Percentiles rank a stretch among this genome's conserved stretches.
phyloP scores from a whole-genome alignment of 257 asterid species.

The Solanum bukasovii region DNA sequence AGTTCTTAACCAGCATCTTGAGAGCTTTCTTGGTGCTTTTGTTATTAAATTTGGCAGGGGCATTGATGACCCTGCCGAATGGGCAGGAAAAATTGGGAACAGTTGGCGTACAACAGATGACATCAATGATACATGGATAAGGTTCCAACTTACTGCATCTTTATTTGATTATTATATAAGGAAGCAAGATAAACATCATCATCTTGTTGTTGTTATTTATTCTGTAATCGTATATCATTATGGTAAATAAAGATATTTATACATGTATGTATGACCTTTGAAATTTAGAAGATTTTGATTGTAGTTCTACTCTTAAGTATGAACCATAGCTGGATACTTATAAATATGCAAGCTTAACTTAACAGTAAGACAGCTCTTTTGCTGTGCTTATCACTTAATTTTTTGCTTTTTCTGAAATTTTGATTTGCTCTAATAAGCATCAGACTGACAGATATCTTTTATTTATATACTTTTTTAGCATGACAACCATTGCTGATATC shows the following conservation, averaged over 20 bases:
- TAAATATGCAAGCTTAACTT: not conserved
- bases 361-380: not conserved
- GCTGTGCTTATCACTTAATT: not conserved
- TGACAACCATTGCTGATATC: conserved; percentile 85
- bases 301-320: not conserved
- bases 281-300: not conserved
- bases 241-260: not conserved
- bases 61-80: conserved; percentile 73
- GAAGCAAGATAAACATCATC: not conserved
- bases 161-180: not conserved
- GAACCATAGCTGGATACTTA: not conserved
- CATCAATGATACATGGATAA: conserved; percentile 94
- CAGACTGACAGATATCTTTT: not conserved
- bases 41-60: conserved; percentile 48
- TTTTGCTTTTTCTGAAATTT: not conserved
- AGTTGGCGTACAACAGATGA: conserved; percentile 97
- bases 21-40: conserved; percentile 3
- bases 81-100: conserved; percentile 88
- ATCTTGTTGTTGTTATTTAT: not conserved
- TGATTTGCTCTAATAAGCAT: not conserved
- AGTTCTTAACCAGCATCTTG: not conserved
- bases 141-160: conserved; percentile 31
- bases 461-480: conserved; percentile 32
- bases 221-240: not conserved
- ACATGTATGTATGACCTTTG: not conserved